Evolutionary conservation across 345 rosid genomes (phyloP).

Genomic region (Brassica nigra): DNA sequence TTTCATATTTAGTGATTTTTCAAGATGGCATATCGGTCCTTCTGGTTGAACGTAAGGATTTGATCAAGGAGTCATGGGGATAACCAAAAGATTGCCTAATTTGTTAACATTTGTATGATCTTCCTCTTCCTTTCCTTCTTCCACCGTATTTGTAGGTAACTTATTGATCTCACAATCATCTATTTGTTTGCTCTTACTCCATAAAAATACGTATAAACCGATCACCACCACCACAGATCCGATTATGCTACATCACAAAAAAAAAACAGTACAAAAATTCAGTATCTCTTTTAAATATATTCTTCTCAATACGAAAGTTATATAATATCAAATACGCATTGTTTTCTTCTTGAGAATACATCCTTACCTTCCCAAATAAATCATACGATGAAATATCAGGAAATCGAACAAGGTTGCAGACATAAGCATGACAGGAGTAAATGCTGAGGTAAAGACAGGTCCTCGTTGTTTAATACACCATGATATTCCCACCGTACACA

Average conservation of each 20-base stretch:
- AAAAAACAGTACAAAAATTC: background rate
- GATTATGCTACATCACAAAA: conserved; percentile 26
- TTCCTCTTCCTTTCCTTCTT: conserved; percentile 36
- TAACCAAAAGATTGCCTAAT: conserved; percentile 28
- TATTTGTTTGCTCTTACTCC: conserved; percentile 38
- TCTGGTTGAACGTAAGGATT: background rate
- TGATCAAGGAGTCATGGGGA: conserved; percentile 45
- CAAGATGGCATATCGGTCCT: background rate
- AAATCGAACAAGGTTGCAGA: conserved; percentile 38
- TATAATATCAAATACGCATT: background rate
- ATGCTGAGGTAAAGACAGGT: conserved; percentile 49
- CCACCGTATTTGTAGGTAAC: conserved; percentile 29
- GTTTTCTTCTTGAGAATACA: background rate
- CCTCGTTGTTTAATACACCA: conserved; percentile 55
- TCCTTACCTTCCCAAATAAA: conserved; percentile 40
- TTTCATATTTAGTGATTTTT: background rate
- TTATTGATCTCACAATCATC: conserved; percentile 5
- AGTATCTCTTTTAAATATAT: background rate
- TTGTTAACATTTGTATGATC: conserved; percentile 5
- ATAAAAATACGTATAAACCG: conserved; percentile 39
- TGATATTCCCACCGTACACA: conserved; percentile 49
- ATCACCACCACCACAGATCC: conserved; percentile 40
- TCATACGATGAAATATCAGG: conserved; percentile 31
- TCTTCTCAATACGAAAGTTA: background rate
- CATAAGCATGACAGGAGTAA: conserved; percentile 45